Conservation (phyloP, 1,139 yeast genomes). For the Arxiozyma slooffiae region DNA sequence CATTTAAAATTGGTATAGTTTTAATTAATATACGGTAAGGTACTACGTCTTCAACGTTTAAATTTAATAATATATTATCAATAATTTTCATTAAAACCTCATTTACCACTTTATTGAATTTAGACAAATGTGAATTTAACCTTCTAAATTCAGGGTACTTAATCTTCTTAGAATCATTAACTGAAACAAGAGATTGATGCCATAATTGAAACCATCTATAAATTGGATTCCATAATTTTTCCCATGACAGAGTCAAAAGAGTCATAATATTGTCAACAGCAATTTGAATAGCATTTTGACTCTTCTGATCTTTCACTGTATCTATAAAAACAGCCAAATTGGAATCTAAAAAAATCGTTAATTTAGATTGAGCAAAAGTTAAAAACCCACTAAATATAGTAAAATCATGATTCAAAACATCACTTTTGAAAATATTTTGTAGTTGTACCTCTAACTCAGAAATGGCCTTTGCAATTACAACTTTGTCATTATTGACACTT, state of each 20-base stretch:
- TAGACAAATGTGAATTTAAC: conserved; percentile 42
- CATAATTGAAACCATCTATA: conserved; percentile 40
- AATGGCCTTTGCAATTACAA: conserved; percentile 7
- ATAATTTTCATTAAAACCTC: conserved; percentile 39
- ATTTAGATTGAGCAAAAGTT: conserved; percentile 24
- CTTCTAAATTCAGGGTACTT: conserved; percentile 46
- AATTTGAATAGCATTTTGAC: neutral
- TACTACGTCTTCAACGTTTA: conserved; percentile 13
- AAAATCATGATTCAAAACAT: conserved; percentile 21
- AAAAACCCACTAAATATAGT: conserved; percentile 26
- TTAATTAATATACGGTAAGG: conserved; percentile 12
- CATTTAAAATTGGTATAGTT: conserved; percentile 11
- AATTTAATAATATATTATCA: conserved; percentile 16
- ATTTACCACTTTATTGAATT: conserved; percentile 38
- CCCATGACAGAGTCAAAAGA: conserved; percentile 45
- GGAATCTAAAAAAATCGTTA: conserved; percentile 9
- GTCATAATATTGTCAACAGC: conserved; percentile 1
- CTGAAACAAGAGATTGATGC: conserved; percentile 19
- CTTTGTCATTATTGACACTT: neutral
- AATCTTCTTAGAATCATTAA: conserved; percentile 20
- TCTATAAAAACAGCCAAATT: conserved; percentile 11
- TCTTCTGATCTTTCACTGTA: neutral
- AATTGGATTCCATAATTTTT: conserved; percentile 52
- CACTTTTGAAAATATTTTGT: conserved; percentile 18
- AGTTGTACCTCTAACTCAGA: conserved; percentile 17